Evolutionary conservation across 352 stramenopile genomes (phyloP).

Genomic region (Pilasporangium apinafurcum): DNA sequence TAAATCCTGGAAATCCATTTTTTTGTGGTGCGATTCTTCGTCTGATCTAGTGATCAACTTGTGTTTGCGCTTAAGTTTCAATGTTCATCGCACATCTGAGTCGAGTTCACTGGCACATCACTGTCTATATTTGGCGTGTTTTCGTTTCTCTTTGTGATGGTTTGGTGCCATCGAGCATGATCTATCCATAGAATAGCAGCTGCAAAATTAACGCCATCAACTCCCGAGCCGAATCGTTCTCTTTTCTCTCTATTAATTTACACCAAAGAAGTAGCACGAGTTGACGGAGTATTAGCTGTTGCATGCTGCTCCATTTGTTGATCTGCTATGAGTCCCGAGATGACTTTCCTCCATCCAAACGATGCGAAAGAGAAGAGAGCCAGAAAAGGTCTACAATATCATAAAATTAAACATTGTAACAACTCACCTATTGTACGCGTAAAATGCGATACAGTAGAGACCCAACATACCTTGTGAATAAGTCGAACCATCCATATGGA

Average conservation of each 20-base stretch:
- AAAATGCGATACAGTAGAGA: background rate
- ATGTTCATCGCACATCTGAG: no score
- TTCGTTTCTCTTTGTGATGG: no score
- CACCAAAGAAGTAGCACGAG: no score
- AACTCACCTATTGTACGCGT: background rate
- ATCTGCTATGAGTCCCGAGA: constrained; percentile 40
- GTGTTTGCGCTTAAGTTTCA: no score
- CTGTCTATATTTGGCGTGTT: no score
- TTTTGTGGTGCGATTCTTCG: background rate
- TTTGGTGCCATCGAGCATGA: no score
- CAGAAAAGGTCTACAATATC: constrained; percentile 28
- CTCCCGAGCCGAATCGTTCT: background rate
- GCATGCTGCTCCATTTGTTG: no score
- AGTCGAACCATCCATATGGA: constrained; percentile 59
- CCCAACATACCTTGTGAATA: constrained; percentile 38
- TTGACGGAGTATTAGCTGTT: no score
- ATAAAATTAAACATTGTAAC: constrained; percentile 2
- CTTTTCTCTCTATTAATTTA: no score
- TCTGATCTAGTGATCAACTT: no score
- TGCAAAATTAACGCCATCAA: constrained; percentile 14
- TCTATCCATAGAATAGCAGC: no score
- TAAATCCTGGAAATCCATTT: constrained; percentile 70
- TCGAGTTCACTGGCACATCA: no score
- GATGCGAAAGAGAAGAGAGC: constrained; percentile 65
- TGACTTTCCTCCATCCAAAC: constrained; percentile 51